Percentiles rank a stretch among this genome's conserved stretches.
phyloP scores from a whole-genome alignment of 176 grass and related monocot genomes.

The barley (Hordeum vulgare) region MorexV3_pseudomolecules_assembly NC_058522.1:475299525-475300024 shows the following conservation, averaged over 20 bases:
- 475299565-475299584: neutral
- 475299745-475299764: slow-evolving; percentile 95
- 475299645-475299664: slow-evolving; percentile 72
- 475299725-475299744: slow-evolving; percentile 87
- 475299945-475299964: neutral
- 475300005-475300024: slow-evolving; percentile 73
- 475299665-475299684: slow-evolving; percentile 72
- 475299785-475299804: slow-evolving; percentile 98
- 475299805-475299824: slow-evolving; percentile 71
- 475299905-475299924: neutral
- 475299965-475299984: neutral
- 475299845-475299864: slow-evolving; percentile 57
- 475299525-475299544: neutral
- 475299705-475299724: slow-evolving; percentile 86
- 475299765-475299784: slow-evolving; percentile 96
- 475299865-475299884: slow-evolving; percentile 35
- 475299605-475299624: slow-evolving; percentile 97
- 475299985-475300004: slow-evolving; percentile 79
- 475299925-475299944: neutral
- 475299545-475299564: too few species aligned
- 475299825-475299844: slow-evolving; percentile 90
- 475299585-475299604: slow-evolving; percentile 76
- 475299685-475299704: slow-evolving; percentile 80
- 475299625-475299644: slow-evolving; percentile 95
- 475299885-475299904: slow-evolving; percentile 51